Evolutionary conservation across 768 basidiomycete genomes (phyloP), one percentile per base, ranked within the genome.

Genomic region (Amanita jacksonii): DNA sequence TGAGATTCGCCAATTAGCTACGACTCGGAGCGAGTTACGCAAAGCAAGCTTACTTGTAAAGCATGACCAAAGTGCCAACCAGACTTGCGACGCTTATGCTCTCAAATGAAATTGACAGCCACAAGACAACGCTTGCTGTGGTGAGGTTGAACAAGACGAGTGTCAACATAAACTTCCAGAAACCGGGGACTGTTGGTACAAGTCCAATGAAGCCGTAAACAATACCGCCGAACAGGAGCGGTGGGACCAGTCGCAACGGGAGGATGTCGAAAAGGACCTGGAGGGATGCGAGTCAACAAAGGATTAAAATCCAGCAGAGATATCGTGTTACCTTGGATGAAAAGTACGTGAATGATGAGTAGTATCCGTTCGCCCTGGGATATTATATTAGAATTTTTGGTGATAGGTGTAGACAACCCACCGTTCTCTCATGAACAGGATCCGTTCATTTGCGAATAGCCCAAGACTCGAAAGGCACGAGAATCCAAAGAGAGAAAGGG

Each of bases 351-450:
- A 93, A 82, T 1, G 96, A 85, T 0, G 91, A 88, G 61, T 99
- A 99, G 62, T 99, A 99, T 9, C 96, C 96, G 53, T 99, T 99
- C 2, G 92, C 81, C 51, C 91, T 93, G 19, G n/a, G 15, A 19
- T 18, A 5, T n/a, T n/a, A 18, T 18, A 4, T 31, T n/a, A 23
- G 30, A 1, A 23, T 33, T 9, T 9, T 18, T 19, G 9, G 15
- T 18, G 23, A 19, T 19, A 8, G 9, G 43, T 23, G 20, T 19
- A 16, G 7, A 19, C 12, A 10, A 54, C 73, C 33, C 50, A 93
- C 87, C 94, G 74, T 63, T 99, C 96, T n/a, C 96, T 81, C 79
- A 97, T 97, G 68, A 98, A 99, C 38, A 99, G 64, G 46, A 98
- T 81, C 34, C 96, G 76, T 57, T 99, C 96, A 52, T 89, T 91